Evolutionary conservation across 2,329 filamentous ascomycete genomes (phyloP).

Genomic region (Aspergillus sp.): DNA sequence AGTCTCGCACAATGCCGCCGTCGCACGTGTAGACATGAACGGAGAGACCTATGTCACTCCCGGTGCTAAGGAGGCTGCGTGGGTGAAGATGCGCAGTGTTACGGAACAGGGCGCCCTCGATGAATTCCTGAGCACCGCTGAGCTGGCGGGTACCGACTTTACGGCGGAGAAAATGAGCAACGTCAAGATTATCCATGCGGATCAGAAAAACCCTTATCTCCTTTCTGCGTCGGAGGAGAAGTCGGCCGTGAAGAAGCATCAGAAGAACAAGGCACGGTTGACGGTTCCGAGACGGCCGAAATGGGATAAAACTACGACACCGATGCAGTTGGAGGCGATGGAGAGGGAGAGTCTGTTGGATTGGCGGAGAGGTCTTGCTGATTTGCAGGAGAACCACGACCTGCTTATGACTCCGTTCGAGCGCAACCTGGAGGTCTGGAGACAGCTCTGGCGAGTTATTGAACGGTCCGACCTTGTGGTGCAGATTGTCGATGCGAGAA

Average conservation of each 20-base stretch:
- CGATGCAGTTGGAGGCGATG: conserved; percentile 67
- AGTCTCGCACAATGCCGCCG: conserved; percentile 55
- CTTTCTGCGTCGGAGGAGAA: conserved; percentile 79
- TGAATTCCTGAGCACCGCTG: conserved; percentile 91
- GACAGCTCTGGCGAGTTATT: conserved; percentile 95
- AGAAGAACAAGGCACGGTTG: conserved; percentile 67
- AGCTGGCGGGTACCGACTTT: conserved; percentile 96
- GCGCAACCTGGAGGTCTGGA: conserved; percentile 94
- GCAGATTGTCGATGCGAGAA: conserved; percentile 95
- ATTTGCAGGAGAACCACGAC: conserved; percentile 89
- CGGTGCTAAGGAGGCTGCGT: conserved; percentile 80
- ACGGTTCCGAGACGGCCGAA: conserved; percentile 84
- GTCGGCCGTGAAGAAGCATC: conserved; percentile 70
- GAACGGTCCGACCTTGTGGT: conserved; percentile 93
- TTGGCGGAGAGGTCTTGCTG: conserved; percentile 85
- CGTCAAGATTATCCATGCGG: conserved; percentile 95
- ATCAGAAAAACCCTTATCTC: conserved; percentile 92
- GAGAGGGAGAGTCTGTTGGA: conserved; percentile 77
- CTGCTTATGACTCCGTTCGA: conserved; percentile 97
- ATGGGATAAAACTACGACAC: conserved; percentile 82
- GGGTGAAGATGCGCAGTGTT: conserved; percentile 99
- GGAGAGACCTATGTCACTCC: conserved; percentile 91
- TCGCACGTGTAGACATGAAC: conserved; percentile 64
- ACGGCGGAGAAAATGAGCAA: conserved; percentile 99
- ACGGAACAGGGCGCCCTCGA: conserved; percentile 95